These are phyloP conservation scores for Rhynchospora tenuis DNA, from an alignment of 176 grass and related monocot genomes.

Conservation along the genomic window DNA sequence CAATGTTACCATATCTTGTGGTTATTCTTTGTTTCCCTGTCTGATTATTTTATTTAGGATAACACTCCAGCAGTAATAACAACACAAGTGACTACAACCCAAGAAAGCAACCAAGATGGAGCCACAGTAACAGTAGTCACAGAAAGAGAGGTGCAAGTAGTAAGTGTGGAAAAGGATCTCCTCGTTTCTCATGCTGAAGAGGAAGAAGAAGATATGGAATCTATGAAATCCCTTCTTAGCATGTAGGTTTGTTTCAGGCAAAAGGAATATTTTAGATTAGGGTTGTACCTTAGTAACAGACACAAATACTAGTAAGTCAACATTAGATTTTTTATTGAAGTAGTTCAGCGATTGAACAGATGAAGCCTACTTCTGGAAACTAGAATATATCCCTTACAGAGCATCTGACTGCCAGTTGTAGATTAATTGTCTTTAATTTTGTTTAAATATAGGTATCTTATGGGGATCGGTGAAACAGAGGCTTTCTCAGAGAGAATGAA, in stretches of 20 bases:
- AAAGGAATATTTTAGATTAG: neutral
- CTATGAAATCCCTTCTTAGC: conserved; percentile 95
- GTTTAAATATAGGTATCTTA: conserved; percentile 73
- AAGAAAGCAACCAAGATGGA: conserved; percentile 63
- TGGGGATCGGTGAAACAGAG: conserved; percentile 98
- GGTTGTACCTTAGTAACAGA: neutral
- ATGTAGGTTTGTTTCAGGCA: conserved; percentile 36
- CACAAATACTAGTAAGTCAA: neutral
- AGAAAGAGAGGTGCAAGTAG: conserved; percentile 86
- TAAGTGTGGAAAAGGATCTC: conserved; percentile 90
- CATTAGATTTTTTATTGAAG: neutral
- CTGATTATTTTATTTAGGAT: conserved; percentile 56
- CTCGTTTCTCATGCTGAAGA: conserved; percentile 84
- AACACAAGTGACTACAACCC: conserved; percentile 26
- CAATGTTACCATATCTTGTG: neutral
- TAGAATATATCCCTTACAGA: neutral
- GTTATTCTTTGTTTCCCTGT: conserved; percentile 19
- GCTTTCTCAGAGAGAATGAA: conserved; percentile 98
- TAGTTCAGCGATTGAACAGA: neutral
- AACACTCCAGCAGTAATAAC: conserved; percentile 58
- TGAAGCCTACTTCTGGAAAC: neutral
- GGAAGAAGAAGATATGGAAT: conserved; percentile 96
- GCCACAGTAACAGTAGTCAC: conserved; percentile 40
- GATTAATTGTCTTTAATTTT: neutral
- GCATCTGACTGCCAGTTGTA: neutral